phyloP scores from a whole-genome alignment of 139 green algal species.

The Picochlorum sp. region DNA sequence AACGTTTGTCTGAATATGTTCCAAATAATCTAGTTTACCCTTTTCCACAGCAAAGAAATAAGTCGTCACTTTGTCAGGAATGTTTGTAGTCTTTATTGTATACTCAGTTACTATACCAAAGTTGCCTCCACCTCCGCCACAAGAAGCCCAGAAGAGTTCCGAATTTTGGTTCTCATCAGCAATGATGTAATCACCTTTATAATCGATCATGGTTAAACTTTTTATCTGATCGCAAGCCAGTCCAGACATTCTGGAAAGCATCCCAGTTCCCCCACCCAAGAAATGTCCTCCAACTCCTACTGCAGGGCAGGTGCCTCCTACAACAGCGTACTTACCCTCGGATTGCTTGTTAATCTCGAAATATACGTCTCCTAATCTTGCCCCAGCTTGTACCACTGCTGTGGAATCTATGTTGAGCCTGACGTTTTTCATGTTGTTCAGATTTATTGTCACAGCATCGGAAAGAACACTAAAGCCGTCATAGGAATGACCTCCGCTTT shows the following conservation, averaged over 20 bases:
- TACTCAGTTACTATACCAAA: not conserved
- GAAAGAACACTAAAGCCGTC: not conserved
- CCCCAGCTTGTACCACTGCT: not conserved
- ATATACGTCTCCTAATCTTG: not conserved
- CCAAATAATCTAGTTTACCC: not conserved
- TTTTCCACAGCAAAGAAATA: not conserved
- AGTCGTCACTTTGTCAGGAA: not conserved
- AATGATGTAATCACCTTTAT: not conserved
- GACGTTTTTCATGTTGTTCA: not conserved
- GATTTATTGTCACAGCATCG: not conserved
- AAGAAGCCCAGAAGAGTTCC: not conserved
- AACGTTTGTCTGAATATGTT: not conserved
- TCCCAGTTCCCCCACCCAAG: not conserved
- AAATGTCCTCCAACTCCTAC: not conserved
- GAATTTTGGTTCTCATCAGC: not conserved
- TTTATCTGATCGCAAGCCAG: not conserved
- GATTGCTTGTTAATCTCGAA: not conserved
- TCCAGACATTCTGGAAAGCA: not conserved
- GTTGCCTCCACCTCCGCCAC: not conserved
- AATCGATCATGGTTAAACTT: not conserved
- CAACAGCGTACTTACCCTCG: not conserved
- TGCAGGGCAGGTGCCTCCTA: not conserved
- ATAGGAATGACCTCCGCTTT: not conserved
- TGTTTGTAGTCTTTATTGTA: not conserved
- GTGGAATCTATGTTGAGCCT: not conserved